Conservation (phyloP, 2,329 filamentous ascomycete species). For the Metarhizium rileyi region DNA sequence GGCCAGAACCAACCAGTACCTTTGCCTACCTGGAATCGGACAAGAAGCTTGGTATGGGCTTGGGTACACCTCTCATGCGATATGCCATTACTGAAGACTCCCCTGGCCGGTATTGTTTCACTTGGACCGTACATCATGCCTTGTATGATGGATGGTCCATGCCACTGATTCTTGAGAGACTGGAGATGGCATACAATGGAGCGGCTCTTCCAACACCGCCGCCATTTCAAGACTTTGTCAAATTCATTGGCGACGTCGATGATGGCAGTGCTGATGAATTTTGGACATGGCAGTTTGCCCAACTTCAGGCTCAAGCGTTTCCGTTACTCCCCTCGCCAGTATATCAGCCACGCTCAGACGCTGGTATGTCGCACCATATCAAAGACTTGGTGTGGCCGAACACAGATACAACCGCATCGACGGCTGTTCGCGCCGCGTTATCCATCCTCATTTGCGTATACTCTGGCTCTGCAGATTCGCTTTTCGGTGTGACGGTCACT, state of each 20-base stretch:
- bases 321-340: background rate
- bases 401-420: conserved; percentile 8
- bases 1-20: conserved; percentile 15
- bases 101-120: conserved; percentile 30
- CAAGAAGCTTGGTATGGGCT: conserved; percentile 23
- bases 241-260: conserved; percentile 15
- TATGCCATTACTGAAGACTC: conserved; percentile 26
- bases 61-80: conserved; percentile 31
- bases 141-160: conserved; percentile 43
- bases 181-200: conserved; percentile 26
- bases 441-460: conserved; percentile 25
- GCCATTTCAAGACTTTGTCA: conserved; percentile 31
- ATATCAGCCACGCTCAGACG: conserved; percentile 1
- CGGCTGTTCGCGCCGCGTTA: conserved; percentile 13
- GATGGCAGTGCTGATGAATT: background rate
- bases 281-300: conserved; percentile 2
- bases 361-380: conserved; percentile 27
- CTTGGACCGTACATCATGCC: conserved; percentile 32
- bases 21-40: conserved; percentile 26
- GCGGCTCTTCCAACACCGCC: conserved; percentile 14
- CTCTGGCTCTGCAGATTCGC: conserved; percentile 21
- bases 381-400: conserved; percentile 13
- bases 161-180: conserved; percentile 29
- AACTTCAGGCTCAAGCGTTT: background rate
- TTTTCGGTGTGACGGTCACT: conserved; percentile 16